Evolutionary conservation across 257 asterid genomes (phyloP).

Genomic region (Lycium barbarum): DNA sequence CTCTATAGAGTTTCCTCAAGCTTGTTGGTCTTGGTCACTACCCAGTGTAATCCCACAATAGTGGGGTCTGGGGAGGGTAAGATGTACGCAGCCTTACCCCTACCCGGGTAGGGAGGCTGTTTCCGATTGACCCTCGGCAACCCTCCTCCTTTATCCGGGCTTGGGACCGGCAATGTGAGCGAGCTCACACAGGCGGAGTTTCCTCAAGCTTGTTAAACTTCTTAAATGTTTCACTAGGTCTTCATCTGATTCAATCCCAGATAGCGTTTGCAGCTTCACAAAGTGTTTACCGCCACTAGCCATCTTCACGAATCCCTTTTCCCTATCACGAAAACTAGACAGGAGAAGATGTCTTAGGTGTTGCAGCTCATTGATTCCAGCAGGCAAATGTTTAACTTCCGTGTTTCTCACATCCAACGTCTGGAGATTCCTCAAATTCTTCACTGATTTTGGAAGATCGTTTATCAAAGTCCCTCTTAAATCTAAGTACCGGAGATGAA

Average conservation of each 20-base stretch:
- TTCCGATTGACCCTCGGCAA: too few relatives aligned
- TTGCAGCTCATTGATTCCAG: constrained; percentile 37
- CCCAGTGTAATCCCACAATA: too few relatives aligned
- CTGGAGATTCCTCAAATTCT: constrained; percentile 36
- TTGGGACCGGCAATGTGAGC: too few relatives aligned
- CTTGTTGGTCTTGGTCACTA: too few relatives aligned
- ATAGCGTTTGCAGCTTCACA: constrained; percentile 31
- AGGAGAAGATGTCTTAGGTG: constrained; percentile 40
- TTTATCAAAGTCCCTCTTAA: background rate
- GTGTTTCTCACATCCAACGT: constrained; percentile 34
- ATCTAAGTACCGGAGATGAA: constrained; percentile 5
- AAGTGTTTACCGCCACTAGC: constrained; percentile 31
- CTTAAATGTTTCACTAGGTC: constrained; percentile 25
- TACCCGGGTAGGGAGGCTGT: too few relatives aligned
- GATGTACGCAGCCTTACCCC: too few relatives aligned
- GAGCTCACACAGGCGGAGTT: too few relatives aligned
- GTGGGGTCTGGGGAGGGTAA: too few relatives aligned
- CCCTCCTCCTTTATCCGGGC: too few relatives aligned
- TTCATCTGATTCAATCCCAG: constrained; percentile 38
- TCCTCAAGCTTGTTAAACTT: constrained; percentile 24
- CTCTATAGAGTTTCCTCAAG: constrained; percentile 37
- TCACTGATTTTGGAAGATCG: constrained; percentile 20
- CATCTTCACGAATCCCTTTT: constrained; percentile 33
- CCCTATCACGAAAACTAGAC: constrained; percentile 33
- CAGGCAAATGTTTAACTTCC: constrained; percentile 26